These are phyloP conservation scores for Thalassiosira profunda DNA, from an alignment of 108 stramenopile species.

Conservation along the genomic window DNA sequence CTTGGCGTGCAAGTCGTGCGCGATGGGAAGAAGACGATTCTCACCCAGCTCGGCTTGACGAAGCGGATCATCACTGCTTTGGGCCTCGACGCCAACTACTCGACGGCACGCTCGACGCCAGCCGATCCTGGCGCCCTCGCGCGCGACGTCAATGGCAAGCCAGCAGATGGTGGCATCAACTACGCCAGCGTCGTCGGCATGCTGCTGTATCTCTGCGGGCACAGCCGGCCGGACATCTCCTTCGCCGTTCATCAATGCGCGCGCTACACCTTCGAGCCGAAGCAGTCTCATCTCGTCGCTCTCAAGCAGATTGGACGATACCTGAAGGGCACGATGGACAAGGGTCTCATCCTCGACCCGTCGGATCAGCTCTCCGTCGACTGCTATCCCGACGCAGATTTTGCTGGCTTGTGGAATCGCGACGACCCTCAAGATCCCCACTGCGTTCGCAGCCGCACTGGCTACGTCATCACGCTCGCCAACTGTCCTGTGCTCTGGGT, in stretches of 20 bases:
- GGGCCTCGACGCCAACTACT: constrained; percentile 10
- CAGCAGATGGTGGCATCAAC: background rate
- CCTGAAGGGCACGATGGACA: constrained; percentile 21
- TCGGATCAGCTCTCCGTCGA: constrained; percentile 24
- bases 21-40: background rate
- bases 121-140: background rate
- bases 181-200: constrained; percentile 32
- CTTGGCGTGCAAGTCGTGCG: constrained; percentile 10
- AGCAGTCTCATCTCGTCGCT: constrained; percentile 38
- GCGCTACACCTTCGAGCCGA: constrained; percentile 36
- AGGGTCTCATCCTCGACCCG: constrained; percentile 41
- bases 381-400: constrained; percentile 54
- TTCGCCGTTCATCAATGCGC: constrained; percentile 43
- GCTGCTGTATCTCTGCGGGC: constrained; percentile 32
- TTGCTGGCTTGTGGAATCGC: constrained; percentile 45
- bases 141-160: constrained; percentile 12
- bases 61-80: constrained; percentile 51
- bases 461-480: constrained; percentile 40
- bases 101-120: background rate
- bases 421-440: constrained; percentile 44
- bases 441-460: constrained; percentile 49
- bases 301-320: constrained; percentile 43
- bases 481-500: constrained; percentile 55
- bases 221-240: constrained; percentile 39
- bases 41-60: constrained; percentile 55